Percentiles rank a stretch among this genome's conserved stretches.
Conservation (phyloP, 768 basidiomycete genomes). For the Lactifluus piperatus region DNA sequence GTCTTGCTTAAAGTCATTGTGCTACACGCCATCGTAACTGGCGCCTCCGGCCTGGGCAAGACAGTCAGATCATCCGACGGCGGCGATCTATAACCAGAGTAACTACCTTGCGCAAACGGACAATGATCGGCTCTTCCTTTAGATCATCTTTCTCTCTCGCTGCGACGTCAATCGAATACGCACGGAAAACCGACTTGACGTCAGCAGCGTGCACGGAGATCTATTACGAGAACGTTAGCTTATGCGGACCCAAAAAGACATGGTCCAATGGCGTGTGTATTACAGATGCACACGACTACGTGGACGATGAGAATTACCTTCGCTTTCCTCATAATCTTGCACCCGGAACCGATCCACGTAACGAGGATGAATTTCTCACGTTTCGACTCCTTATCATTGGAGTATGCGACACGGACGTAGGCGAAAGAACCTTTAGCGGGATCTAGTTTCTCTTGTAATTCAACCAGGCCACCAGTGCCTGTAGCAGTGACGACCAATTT, state of each 20-base stretch:
- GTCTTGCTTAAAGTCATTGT: neutral
- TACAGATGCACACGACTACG: conserved; percentile 2
- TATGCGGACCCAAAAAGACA: neutral
- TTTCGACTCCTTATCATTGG: conserved; percentile 78
- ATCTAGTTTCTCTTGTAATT: conserved; percentile 64
- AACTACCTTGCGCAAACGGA: conserved; percentile 70
- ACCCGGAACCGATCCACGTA: conserved; percentile 72
- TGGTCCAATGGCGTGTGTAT: neutral
- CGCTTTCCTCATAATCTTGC: conserved; percentile 88
- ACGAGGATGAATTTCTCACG: conserved; percentile 87
- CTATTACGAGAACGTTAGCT: conserved; percentile 33
- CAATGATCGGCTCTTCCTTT: conserved; percentile 79
- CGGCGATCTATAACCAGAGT: conserved; percentile 20
- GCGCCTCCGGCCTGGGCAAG: conserved; percentile 68
- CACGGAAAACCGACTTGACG: conserved; percentile 73
- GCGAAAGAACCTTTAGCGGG: conserved; percentile 74
- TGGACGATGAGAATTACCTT: conserved; percentile 46
- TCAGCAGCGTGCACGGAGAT: conserved; percentile 88
- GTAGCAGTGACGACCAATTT: conserved; percentile 69
- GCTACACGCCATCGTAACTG: conserved; percentile 77
- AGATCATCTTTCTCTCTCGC: conserved; percentile 79
- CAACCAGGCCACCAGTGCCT: conserved; percentile 70
- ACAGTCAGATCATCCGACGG: conserved; percentile 14
- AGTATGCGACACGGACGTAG: conserved; percentile 76
- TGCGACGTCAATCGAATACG: conserved; percentile 81